These are phyloP conservation scores for Naematelia encephala DNA, from an alignment of 768 basidiomycete species.

Conservation along the genomic window DNA sequence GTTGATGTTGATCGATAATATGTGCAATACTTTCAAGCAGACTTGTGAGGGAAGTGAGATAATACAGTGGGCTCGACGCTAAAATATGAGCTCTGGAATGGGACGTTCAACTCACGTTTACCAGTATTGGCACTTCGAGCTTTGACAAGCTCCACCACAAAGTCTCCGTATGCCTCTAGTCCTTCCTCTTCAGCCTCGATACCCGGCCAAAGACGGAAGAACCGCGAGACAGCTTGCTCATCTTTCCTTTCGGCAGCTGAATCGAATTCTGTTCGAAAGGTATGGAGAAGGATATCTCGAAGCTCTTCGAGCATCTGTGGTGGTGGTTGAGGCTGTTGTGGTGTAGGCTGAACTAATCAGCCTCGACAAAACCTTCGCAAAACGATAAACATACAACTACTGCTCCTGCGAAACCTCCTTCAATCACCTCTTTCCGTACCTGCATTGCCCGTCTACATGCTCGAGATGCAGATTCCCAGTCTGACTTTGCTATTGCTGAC, in stretches of 20 bases:
- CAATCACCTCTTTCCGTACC: slow-evolving; percentile 70
- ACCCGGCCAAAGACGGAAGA: slow-evolving; percentile 94
- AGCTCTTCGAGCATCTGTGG: slow-evolving; percentile 73
- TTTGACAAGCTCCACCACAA: slow-evolving; percentile 85
- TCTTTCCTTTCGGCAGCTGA: slow-evolving; percentile 76
- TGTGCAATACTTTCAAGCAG: slow-evolving; percentile 92
- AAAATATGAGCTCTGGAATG: slow-evolving; percentile 15
- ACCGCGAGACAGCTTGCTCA: slow-evolving; percentile 81
- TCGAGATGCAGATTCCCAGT: slow-evolving; percentile 93
- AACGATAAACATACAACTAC: slow-evolving; percentile 65
- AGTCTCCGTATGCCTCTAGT: slow-evolving; percentile 83
- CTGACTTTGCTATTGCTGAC: slow-evolving; percentile 67
- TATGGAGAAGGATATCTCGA: slow-evolving; percentile 67
- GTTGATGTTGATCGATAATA: slow-evolving; percentile 96
- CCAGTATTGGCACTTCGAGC: slow-evolving; percentile 71
- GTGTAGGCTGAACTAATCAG: slow-evolving; percentile 67
- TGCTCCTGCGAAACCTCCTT: slow-evolving; percentile 77
- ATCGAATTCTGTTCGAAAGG: slow-evolving; percentile 77
- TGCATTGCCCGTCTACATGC: slow-evolving; percentile 89
- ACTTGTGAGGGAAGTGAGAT: slow-evolving; percentile 80
- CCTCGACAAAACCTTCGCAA: neutral
- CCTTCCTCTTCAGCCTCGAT: slow-evolving; percentile 93
- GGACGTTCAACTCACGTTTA: slow-evolving; percentile 62
- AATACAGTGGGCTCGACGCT: slow-evolving; percentile 92
- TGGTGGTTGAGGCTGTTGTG: slow-evolving; percentile 81